Conservation (phyloP, 345 rosid genomes). For the Populus simonii region DNA sequence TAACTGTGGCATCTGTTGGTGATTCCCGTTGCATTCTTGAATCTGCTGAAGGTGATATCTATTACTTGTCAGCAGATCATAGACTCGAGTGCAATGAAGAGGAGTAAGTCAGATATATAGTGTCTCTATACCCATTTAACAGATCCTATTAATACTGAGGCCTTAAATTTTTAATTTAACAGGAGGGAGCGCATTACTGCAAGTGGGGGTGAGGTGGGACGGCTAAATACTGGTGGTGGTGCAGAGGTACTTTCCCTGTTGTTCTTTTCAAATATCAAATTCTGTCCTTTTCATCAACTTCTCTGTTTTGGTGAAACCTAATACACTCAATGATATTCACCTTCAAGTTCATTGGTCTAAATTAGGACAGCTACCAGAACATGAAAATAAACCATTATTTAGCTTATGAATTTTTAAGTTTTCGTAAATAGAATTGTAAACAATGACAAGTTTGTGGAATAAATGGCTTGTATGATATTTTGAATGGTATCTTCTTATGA, state of each 20-base stretch:
- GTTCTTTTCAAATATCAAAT: background rate
- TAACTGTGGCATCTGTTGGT: conserved; percentile 98
- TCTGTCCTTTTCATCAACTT: background rate
- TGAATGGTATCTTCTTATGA: background rate
- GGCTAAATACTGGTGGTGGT: conserved; percentile 96
- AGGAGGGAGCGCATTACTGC: conserved; percentile 92
- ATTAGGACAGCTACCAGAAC: conserved; percentile 1
- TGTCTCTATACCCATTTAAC: conserved; percentile 3
- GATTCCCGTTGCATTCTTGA: conserved; percentile 97
- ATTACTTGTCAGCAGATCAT: conserved; percentile 91
- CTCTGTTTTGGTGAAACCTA: conserved; percentile 4
- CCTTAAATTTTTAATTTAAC: conserved; percentile 20
- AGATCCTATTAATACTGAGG: conserved; percentile 14
- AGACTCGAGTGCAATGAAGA: conserved; percentile 91
- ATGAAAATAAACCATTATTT: background rate
- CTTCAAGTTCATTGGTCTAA: background rate
- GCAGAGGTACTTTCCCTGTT: conserved; percentile 63
- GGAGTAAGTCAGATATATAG: conserved; percentile 58
- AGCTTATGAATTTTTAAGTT: background rate
- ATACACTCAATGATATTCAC: background rate
- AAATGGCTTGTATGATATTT: background rate
- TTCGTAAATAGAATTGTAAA: background rate
- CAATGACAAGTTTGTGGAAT: background rate
- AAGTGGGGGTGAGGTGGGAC: conserved; percentile 99
- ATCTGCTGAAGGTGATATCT: conserved; percentile 88